Evolutionary conservation across 345 rosid genomes (phyloP).

Genomic region (Clarkia xantiana): DNA sequence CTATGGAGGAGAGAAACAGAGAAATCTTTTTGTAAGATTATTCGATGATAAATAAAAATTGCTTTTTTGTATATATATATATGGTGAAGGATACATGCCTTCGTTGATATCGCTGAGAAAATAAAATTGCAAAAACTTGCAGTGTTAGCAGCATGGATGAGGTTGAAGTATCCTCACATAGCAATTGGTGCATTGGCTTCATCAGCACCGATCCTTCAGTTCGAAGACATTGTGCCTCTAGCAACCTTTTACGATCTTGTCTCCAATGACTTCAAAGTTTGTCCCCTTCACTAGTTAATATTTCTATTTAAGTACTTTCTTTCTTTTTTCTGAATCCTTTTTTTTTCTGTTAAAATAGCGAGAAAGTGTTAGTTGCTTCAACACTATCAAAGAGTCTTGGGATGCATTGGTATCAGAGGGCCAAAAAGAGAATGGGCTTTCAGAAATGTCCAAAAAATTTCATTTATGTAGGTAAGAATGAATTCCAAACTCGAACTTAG

Average conservation of each 20-base stretch:
- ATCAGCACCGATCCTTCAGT: slow-evolving; percentile 90
- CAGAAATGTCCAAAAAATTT: slow-evolving; percentile 45
- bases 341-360: slow-evolving; percentile 25
- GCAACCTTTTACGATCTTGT: slow-evolving; percentile 77
- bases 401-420: slow-evolving; percentile 40
- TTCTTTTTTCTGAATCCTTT: not conserved
- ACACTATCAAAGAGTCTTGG: slow-evolving; percentile 73
- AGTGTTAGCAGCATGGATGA: slow-evolving; percentile 99
- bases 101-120: not conserved
- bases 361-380: slow-evolving; percentile 76
- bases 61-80: too few species aligned
- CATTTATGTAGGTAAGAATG: slow-evolving; percentile 51
- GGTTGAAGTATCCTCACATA: slow-evolving; percentile 86
- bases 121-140: slow-evolving; percentile 9
- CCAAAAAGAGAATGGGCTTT: slow-evolving; percentile 57
- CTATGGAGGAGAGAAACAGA: too few species aligned
- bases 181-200: slow-evolving; percentile 87
- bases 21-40: too few species aligned
- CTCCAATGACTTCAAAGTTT: slow-evolving; percentile 67
- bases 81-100: too few species aligned
- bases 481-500: too few species aligned
- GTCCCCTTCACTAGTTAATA: not conserved
- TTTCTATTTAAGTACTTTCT: not conserved
- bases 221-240: slow-evolving; percentile 74
- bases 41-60: too few species aligned